Conservation (phyloP, 2,329 filamentous ascomycete genomes). For the Biscogniauxia sp. region DNA sequence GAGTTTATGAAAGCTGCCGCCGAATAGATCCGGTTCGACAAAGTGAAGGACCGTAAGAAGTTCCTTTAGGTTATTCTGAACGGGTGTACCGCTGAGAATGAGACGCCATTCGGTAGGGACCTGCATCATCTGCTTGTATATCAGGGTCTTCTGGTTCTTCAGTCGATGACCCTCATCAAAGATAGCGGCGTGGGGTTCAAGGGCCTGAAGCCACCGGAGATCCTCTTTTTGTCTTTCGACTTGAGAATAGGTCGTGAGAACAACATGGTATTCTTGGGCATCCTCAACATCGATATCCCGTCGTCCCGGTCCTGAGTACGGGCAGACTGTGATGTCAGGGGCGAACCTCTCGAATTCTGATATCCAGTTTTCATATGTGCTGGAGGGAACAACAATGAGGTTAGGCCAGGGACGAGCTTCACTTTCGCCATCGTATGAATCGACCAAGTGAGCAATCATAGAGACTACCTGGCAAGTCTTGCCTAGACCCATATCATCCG, state of each 20-base stretch:
- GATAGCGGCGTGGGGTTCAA: conserved; percentile 58
- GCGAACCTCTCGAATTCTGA: conserved; percentile 88
- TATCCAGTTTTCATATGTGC: conserved; percentile 94
- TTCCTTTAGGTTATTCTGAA: conserved; percentile 93
- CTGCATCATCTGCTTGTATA: conserved; percentile 74
- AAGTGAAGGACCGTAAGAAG: conserved; percentile 90
- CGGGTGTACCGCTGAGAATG: conserved; percentile 83
- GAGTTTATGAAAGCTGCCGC: conserved; percentile 73
- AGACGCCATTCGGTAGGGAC: conserved; percentile 82
- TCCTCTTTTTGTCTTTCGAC: conserved; percentile 49
- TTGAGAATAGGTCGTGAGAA: conserved; percentile 62
- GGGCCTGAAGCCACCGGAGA: conserved; percentile 46
- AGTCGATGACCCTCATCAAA: conserved; percentile 95
- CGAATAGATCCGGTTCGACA: conserved; percentile 83
- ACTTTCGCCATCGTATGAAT: conserved; percentile 48
- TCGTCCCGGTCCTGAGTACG: conserved; percentile 61
- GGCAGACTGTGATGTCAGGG: conserved; percentile 71
- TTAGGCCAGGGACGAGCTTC: conserved; percentile 59
- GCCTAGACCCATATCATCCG: conserved; percentile 95
- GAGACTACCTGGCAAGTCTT: conserved; percentile 98
- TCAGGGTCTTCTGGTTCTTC: conserved; percentile 81
- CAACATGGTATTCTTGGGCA: conserved; percentile 61
- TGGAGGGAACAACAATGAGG: conserved; percentile 86
- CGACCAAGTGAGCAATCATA: conserved; percentile 79
- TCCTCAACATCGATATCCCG: conserved; percentile 61